A percentile compares a stretch with the other conserved stretches of the same genome.
Conservation (phyloP, 2,329 filamentous ascomycete genomes). For the Scedosporium dehoogii region DNA sequence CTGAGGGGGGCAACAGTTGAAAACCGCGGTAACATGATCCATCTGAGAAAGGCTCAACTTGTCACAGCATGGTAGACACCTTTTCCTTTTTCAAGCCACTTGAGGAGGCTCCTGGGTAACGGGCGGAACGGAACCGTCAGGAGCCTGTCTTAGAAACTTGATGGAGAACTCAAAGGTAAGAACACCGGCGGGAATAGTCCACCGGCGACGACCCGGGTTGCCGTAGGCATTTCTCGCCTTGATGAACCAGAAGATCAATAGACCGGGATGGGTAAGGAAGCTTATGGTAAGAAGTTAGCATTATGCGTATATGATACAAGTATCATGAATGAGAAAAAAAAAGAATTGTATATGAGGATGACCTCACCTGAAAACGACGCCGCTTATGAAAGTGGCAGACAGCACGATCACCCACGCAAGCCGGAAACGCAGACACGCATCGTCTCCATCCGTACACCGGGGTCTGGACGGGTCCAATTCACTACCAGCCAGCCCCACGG, state of each 20-base stretch:
- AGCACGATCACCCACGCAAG: neutral
- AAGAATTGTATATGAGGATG: neutral
- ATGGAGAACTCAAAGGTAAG: neutral
- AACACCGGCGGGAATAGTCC: neutral
- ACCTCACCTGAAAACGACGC: neutral
- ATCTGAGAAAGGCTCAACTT: neutral
- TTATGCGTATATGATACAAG: neutral
- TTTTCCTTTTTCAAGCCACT: too few species aligned
- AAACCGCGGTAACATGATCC: too few species aligned
- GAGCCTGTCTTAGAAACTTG: neutral
- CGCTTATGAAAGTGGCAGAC: neutral
- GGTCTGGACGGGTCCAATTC: neutral
- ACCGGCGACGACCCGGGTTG: neutral
- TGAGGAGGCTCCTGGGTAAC: neutral
- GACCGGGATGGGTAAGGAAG: neutral
- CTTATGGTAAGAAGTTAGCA: neutral
- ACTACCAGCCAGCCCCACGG: neutral
- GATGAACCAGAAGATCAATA: neutral
- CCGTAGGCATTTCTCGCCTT: neutral
- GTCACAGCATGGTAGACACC: neutral
- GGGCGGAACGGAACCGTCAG: neutral
- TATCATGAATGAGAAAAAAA: neutral
- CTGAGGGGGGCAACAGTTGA: too few species aligned
- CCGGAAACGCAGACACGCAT: neutral
- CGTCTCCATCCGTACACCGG: neutral